Conservation (phyloP, 164 flowering plant genomes). For the Umbilicus rupestris region DNA sequence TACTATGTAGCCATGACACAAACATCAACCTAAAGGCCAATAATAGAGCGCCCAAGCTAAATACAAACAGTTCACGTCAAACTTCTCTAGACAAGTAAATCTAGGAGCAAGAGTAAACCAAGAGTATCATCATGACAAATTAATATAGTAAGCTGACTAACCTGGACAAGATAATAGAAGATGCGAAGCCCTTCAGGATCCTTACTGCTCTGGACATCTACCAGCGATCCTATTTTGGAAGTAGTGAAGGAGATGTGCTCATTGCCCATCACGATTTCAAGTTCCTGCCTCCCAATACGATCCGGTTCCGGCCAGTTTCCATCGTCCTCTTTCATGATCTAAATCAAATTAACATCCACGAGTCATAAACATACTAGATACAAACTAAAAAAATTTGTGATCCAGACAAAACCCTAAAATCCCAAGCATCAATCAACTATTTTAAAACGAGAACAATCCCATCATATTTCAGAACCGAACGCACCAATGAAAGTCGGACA, state of each 20-base stretch:
- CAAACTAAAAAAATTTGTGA: neutral
- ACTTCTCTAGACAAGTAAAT: neutral
- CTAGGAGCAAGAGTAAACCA: too few relatives aligned
- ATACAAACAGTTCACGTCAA: neutral
- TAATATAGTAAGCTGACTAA: constrained; percentile 10
- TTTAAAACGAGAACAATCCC: neutral
- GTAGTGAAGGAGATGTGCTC: constrained; percentile 96
- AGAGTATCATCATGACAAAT: neutral
- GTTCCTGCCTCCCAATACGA: constrained; percentile 85
- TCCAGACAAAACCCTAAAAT: neutral
- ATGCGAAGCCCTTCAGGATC: constrained; percentile 98
- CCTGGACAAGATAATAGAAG: constrained; percentile 96
- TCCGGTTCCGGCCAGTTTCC: constrained; percentile 96
- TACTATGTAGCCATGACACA: too few relatives aligned
- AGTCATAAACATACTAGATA: neutral
- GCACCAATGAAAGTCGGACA: too few relatives aligned
- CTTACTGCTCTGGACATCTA: constrained; percentile 89
- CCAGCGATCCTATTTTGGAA: constrained; percentile 92
- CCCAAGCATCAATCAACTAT: neutral
- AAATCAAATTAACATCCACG: constrained; percentile 6
- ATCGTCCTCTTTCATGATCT: constrained; percentile 98
- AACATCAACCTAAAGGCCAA: too few relatives aligned
- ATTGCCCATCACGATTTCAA: constrained; percentile 98
- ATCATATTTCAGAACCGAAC: too few relatives aligned
- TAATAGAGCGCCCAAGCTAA: too few relatives aligned